A percentile compares a stretch with the other conserved stretches of the same genome.
Conservation (phyloP, 257 asterid species). For the Gentiana dahurica region DNA sequence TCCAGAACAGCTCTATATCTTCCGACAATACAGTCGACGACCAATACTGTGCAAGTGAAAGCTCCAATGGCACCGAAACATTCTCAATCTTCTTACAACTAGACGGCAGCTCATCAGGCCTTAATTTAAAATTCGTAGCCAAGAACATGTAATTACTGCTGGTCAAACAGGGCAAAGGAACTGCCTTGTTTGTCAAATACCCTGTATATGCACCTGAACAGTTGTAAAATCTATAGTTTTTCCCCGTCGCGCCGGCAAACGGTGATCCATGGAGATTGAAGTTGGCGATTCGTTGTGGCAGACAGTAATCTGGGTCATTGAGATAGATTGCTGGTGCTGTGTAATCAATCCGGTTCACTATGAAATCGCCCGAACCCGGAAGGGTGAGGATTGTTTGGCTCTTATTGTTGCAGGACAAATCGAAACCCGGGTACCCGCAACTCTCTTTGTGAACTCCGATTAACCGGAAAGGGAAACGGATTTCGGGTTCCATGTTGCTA, state of each 20-base stretch:
- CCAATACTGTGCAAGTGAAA: not conserved
- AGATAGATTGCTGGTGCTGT: constrained; percentile 28
- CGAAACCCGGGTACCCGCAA: constrained; percentile 68
- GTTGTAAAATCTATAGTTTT: constrained; percentile 33
- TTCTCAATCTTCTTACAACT: not conserved
- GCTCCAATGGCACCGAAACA: constrained; percentile 1
- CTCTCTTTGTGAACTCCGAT: constrained; percentile 22
- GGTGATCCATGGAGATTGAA: constrained; percentile 35
- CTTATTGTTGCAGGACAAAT: constrained; percentile 45
- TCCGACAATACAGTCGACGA: not conserved
- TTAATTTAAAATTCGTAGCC: not conserved
- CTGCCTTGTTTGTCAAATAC: not conserved
- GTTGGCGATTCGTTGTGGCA: constrained; percentile 36
- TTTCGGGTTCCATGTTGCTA: constrained; percentile 23
- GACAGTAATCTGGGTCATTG: constrained; percentile 52
- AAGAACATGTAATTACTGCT: not conserved
- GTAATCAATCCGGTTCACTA: constrained; percentile 54
- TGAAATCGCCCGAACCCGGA: constrained; percentile 56
- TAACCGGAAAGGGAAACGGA: constrained; percentile 72
- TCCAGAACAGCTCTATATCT: not conserved
- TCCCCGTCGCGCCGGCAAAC: constrained; percentile 20
- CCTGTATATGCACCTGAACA: constrained; percentile 29
- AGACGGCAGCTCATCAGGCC: not conserved
- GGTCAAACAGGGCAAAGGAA: not conserved
- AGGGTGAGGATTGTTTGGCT: constrained; percentile 43